phyloP scores from a whole-genome alignment of 78 protist genomes.

The Speleostelium caveatum region DNA sequence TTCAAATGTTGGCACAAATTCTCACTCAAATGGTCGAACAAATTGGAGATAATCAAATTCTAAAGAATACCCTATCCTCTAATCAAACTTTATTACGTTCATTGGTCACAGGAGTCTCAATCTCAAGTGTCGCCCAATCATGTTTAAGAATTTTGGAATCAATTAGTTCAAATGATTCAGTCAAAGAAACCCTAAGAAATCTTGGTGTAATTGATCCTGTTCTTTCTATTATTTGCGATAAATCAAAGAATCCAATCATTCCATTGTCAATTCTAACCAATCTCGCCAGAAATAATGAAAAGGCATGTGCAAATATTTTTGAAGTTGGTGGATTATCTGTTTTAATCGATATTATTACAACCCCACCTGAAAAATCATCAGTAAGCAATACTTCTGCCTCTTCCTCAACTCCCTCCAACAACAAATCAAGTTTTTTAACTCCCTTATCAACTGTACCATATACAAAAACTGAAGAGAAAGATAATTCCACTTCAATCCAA shows the following conservation, averaged over 20 bases:
- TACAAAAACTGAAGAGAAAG: conserved; percentile 1
- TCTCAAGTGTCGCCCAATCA: too few relatives aligned
- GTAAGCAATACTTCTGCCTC: neutral
- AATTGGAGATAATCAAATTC: too few relatives aligned
- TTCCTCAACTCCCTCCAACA: neutral
- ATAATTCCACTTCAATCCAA: too few relatives aligned
- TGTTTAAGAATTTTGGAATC: too few relatives aligned
- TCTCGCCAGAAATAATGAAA: conserved; percentile 37
- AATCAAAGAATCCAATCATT: conserved; percentile 10
- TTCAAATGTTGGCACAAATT: neutral
- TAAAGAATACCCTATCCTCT: too few relatives aligned
- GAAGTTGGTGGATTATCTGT: conserved; percentile 72
- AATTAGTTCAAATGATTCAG: neutral
- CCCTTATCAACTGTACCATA: conserved; percentile 19
- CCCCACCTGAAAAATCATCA: conserved; percentile 38
- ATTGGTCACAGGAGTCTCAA: too few relatives aligned
- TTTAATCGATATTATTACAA: conserved; percentile 41
- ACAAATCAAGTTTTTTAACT: neutral
- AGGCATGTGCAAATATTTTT: conserved; percentile 42
- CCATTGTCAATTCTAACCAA: conserved; percentile 31
- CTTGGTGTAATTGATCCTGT: conserved; percentile 60
- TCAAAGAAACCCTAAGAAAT: conserved; percentile 24
- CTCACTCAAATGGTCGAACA: too few relatives aligned
- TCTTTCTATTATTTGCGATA: conserved; percentile 52
- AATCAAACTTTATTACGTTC: too few relatives aligned